Evolutionary conservation across 2,329 filamentous ascomycete species (phyloP).

Genomic region (Curvularia lunata): DNA sequence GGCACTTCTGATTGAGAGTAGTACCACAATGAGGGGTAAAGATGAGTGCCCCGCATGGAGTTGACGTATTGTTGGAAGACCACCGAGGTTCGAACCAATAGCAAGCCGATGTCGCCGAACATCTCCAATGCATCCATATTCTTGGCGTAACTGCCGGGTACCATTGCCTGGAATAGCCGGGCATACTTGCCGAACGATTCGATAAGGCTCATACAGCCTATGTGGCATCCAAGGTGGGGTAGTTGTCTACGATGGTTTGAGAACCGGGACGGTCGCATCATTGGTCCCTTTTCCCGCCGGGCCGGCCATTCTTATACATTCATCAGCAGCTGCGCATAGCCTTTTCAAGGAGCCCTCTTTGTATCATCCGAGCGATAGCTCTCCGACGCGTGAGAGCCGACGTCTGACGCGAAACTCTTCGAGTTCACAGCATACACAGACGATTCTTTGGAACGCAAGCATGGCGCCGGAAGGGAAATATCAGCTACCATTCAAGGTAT

Average conservation of each 20-base stretch:
- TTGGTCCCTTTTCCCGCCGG: not conserved
- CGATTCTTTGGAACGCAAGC: not conserved
- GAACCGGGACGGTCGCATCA: not conserved
- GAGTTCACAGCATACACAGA: not conserved
- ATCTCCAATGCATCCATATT: not conserved
- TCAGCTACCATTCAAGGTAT: conserved; percentile 55
- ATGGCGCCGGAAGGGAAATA: conserved; percentile 40
- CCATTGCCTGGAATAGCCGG: conserved; percentile 14
- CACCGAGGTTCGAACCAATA: conserved; percentile 23
- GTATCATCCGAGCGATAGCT: not conserved
- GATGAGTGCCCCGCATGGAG: conserved; percentile 12
- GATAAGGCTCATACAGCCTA: conserved; percentile 5
- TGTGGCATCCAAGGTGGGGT: conserved; percentile 29
- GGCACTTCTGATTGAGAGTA: conserved; percentile 7
- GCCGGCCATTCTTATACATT: not conserved
- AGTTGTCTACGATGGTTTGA: not conserved
- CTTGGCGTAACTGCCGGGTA: conserved; percentile 1
- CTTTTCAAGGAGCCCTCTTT: not conserved
- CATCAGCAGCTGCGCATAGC: not conserved
- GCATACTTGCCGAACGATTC: conserved; percentile 9
- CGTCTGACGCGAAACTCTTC: not conserved
- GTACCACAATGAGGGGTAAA: conserved; percentile 26
- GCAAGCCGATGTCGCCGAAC: conserved; percentile 12
- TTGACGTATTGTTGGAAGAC: conserved; percentile 21
- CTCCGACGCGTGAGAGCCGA: not conserved